Base-by-base conservation (phyloP, 1,284 basidiomycete species). In the Apiotrichum porosum region DNA sequence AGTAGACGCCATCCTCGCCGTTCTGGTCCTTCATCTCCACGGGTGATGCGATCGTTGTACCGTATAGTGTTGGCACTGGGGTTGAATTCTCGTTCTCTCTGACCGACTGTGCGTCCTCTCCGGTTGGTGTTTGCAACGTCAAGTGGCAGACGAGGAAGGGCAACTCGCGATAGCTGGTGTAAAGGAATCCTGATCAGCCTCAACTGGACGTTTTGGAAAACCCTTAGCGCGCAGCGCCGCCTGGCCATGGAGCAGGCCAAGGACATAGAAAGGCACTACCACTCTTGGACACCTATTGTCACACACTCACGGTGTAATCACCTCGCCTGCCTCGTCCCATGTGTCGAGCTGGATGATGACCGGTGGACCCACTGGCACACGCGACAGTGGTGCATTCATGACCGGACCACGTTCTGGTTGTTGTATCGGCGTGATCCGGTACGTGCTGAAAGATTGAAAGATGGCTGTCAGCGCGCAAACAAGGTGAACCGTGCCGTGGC, bases 121-220 rank as follows among this genome's bases (percentile, higher is more conserved):
- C 66, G 10, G 61, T 55, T 9, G 58, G 55, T 8, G 63, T 66
- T 44, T 67, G 56, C 21, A 91, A 71, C 15, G 84, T 84, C 44
- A 89, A 70, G 62, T 88, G 85, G 26, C 85, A 85, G 50, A 91
- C 78, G 46, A 91, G 78, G 67, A 89, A 92, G 6, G 87, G 85
- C 34, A 90, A 76, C 61, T 90, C 88, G 57, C 81, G 77, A 67
- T 86, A 83, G 45, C 88, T 74, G 17, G 33, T n/a, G n/a, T n/a
- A n/a, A n/a, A n/a, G n/a, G n/a, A n/a, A n/a, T n/a, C n/a, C n/a
- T n/a, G n/a, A n/a, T n/a, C n/a, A n/a, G n/a, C n/a, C n/a, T n/a
- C n/a, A n/a, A n/a, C n/a, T n/a, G n/a, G n/a, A n/a, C n/a, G n/a
- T n/a, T n/a, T n/a, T n/a, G n/a, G n/a, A n/a, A n/a, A n/a, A n/a